phyloP scores from a whole-genome alignment of 2,329 filamentous ascomycete species.

The Calonectria pteridis region DNA sequence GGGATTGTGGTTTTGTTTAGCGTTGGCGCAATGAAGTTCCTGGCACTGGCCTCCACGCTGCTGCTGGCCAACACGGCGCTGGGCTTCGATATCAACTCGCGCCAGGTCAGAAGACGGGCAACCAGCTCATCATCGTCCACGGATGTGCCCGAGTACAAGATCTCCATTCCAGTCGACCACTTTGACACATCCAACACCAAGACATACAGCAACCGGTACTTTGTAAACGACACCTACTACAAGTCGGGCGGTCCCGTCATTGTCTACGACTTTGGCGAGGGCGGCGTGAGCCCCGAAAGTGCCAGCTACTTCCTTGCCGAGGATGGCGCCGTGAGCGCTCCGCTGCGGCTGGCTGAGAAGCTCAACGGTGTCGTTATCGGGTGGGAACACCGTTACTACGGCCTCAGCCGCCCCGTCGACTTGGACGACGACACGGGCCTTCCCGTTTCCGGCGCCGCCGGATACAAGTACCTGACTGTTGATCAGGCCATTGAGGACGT shows the following conservation, averaged over 20 bases:
- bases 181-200: slow-evolving; percentile 33
- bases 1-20: background rate
- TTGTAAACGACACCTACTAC: slow-evolving; percentile 42
- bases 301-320: slow-evolving; percentile 25
- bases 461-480: slow-evolving; percentile 42
- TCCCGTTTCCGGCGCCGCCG: slow-evolving; percentile 18
- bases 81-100: slow-evolving; percentile 14
- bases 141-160: slow-evolving; percentile 22
- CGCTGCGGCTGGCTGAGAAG: slow-evolving; percentile 37
- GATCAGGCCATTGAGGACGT: slow-evolving; percentile 46
- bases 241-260: slow-evolving; percentile 39
- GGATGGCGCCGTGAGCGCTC: slow-evolving; percentile 17
- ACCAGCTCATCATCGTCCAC: background rate
- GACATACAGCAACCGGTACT: slow-evolving; percentile 39
- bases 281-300: slow-evolving; percentile 10
- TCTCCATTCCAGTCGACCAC: slow-evolving; percentile 37
- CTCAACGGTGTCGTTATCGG: slow-evolving; percentile 39
- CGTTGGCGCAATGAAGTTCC: slow-evolving; percentile 11
- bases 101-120: background rate
- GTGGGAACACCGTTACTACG: slow-evolving; percentile 45
- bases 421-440: slow-evolving; percentile 30
- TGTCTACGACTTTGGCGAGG: slow-evolving; percentile 40
- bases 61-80: slow-evolving; percentile 12
- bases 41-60: slow-evolving; percentile 5
- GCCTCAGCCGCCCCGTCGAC: slow-evolving; percentile 36